Conservation (phyloP, 495 filamentous ascomycete species). For the Penicillium simplicissimum region DNA sequence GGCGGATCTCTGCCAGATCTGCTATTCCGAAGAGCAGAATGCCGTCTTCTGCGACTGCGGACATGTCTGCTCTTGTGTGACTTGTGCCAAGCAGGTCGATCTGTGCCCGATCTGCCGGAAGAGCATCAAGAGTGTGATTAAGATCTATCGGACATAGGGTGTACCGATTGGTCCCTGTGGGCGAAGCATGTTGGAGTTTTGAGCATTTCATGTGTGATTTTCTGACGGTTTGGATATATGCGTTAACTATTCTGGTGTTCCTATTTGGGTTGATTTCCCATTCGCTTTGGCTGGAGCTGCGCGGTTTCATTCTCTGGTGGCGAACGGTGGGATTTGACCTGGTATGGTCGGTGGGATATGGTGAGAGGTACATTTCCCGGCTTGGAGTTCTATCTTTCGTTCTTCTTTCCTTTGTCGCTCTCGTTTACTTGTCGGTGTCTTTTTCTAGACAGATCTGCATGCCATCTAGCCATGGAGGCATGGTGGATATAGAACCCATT, state of each 20-base stretch:
- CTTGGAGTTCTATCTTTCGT: slow-evolving; percentile 4
- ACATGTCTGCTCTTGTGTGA: slow-evolving; percentile 63
- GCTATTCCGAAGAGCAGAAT: slow-evolving; percentile 63
- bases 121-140: slow-evolving; percentile 57
- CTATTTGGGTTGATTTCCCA: not conserved
- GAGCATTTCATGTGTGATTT: slow-evolving; percentile 15
- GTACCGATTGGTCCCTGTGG: not conserved
- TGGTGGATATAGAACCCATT: slow-evolving; percentile 13
- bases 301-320: slow-evolving; percentile 14
- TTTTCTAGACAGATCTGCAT: slow-evolving; percentile 18
- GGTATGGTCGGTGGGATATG: not conserved
- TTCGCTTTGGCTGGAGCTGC: slow-evolving; percentile 6
- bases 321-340: slow-evolving; percentile 3
- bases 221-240: slow-evolving; percentile 1
- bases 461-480: not conserved
- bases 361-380: not conserved
- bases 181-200: slow-evolving; percentile 10
- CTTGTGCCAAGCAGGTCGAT: slow-evolving; percentile 63
- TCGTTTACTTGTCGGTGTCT: not conserved
- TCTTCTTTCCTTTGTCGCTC: not conserved
- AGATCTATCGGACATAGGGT: slow-evolving; percentile 53
- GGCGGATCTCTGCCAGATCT: slow-evolving; percentile 62
- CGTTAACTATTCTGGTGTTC: not conserved
- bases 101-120: slow-evolving; percentile 66
- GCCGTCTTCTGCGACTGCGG: slow-evolving; percentile 67